A percentile compares a stretch with the other conserved stretches of the same genome.
phyloP scores from a whole-genome alignment of 1,284 basidiomycete species.

The Naganishia liquefaciens region DNA sequence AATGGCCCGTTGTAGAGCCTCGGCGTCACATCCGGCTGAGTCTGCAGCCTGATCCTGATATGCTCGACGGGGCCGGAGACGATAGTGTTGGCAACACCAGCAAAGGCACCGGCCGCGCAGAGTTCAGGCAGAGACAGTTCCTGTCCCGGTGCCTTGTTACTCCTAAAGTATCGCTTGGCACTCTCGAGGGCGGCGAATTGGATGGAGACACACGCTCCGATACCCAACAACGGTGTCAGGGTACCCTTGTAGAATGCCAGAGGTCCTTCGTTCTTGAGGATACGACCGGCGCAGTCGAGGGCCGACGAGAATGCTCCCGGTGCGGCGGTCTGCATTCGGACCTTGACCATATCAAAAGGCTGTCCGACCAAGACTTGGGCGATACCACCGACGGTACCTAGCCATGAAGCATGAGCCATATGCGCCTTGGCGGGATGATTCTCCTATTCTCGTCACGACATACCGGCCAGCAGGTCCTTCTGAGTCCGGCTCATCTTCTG shows the following conservation, averaged over 20 bases:
- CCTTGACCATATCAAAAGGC: constrained; percentile 59
- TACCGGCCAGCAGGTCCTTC: constrained; percentile 82
- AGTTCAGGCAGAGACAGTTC: constrained; percentile 42
- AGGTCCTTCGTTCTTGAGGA: constrained; percentile 87
- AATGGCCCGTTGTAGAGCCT: constrained; percentile 73
- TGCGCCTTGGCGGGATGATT: background rate
- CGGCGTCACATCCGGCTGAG: constrained; percentile 72
- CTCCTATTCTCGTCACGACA: constrained; percentile 43
- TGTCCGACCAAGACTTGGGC: constrained; percentile 29
- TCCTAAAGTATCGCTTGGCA: constrained; percentile 75
- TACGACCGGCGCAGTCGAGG: constrained; percentile 81
- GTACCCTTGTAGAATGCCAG: constrained; percentile 98
- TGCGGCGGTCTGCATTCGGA: constrained; percentile 91
- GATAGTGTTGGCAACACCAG: constrained; percentile 78
- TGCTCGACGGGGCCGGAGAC: constrained; percentile 97
- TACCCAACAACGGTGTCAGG: constrained; percentile 86
- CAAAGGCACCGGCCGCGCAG: constrained; percentile 29
- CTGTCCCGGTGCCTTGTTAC: constrained; percentile 36
- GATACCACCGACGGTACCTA: constrained; percentile 30
- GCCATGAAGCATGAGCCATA: background rate
- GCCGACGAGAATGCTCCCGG: constrained; percentile 85
- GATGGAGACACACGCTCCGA: constrained; percentile 86
- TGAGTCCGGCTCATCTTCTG: constrained; percentile 49
- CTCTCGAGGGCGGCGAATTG: constrained; percentile 93
- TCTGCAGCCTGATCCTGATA: constrained; percentile 92